Evolutionary conservation across 1,284 basidiomycete species (phyloP), one percentile per base, ranked within the genome.

Genomic region (Ceratobasidium sp.): DNA sequence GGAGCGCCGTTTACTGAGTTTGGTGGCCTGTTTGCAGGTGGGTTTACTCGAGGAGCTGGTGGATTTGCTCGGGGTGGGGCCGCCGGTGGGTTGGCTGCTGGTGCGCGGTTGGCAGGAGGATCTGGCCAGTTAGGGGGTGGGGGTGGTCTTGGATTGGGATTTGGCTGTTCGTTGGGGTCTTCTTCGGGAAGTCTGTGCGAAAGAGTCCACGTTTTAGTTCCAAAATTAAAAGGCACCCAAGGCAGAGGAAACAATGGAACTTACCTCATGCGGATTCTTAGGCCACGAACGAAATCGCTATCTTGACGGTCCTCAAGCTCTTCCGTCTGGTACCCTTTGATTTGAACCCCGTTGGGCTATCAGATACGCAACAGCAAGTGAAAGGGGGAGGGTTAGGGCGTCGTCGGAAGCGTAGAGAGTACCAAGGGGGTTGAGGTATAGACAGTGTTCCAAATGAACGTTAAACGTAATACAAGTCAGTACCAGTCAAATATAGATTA

Each of bases 211-310:
- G 43, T 69, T 52, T 47, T 32, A 26, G 16, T 55, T 67, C 43
- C 69, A 16, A 49, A 35, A 30, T 13, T 14, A 35, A 18, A 44
- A 43, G 58, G 46, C 13, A 46, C 13, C 46, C 71, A 28, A 23
- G 30, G 26, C 28, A 58, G 26, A 62, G 32, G 28, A 54, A 57
- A 26, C 32, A 47, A 47, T 35, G 30, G 41, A 11, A 80, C 85
- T 74, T 76, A 92, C 92, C 89, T 87, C 76, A 92, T 79, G 73
- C 91, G 85, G 54, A 80, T 77, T 61, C 84, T 84, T 30, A 94
- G 82, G 38, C 85, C 83, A 52, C 83, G 83, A 2, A 86, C 80
- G 77, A 94, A 91, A 57, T 88, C 82, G 1, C 79, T 78, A 57
- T 86, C 84, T 71, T 86, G 87, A 49, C 83, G 77, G 8, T 77